Base-by-base conservation (phyloP, 495 filamentous ascomycete species). In the Coniosporium apollinis region DNA sequence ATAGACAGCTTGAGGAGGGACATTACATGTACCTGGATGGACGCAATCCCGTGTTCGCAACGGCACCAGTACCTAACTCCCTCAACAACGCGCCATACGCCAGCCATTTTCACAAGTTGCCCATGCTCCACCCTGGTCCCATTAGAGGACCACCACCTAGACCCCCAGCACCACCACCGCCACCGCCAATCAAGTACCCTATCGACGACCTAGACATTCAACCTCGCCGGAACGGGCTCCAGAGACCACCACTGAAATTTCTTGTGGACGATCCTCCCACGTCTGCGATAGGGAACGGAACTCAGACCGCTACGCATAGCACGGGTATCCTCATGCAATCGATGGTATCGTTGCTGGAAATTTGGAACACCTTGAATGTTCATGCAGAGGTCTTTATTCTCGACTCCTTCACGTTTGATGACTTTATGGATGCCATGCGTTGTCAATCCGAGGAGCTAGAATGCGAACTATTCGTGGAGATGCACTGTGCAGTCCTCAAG, bases 331-430 rank as follows among this genome's bases (percentile, higher is more conserved):
- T 69, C 11, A 82, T 84, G 69, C 70, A 79, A 47, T 82, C 82
- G 2, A 72, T 91, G 7, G 83, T 83, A 1, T 64, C 69, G 9
- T 60, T 94, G 7, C 59, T 94, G 19, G 85, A 93, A 55, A 82
- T 77, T 0, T 97, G 91, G 91, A 79, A 92, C 41, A 94, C 86
- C 4, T 65, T 97, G 17, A 96, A 93, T 48, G 87, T 96, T 21
- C 94, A 91, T 49, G 91, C 83, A 46, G 81, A 93, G 49, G 76
- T 94, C 7, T 92, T 83, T 46, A 71, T 80, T 43, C 65, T 97
- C 16, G 89, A 97, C 52, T 94, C 87, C 0, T 97, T 96, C 49
- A 96, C 87, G 0, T 87, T 97, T 47, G 89, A 97, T 50, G 91
- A 97, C 57, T 96, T 82, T 48, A 57, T 93, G 14, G 82, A 94